phyloP scores from a whole-genome alignment of 2,329 filamentous ascomycete species.

The Aspergillus hiratsukae region DNA sequence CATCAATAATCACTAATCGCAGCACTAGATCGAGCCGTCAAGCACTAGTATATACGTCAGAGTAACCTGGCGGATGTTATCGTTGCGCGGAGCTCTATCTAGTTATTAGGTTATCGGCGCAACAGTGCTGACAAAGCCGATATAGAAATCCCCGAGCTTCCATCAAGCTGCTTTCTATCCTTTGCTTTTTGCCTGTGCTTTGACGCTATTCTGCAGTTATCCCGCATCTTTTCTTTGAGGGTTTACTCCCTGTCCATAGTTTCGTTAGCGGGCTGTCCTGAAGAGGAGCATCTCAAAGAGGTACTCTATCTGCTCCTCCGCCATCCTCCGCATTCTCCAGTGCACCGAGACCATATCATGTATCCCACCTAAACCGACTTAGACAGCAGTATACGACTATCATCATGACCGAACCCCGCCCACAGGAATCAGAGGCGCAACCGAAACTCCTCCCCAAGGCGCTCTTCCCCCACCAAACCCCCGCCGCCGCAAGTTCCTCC shows the following conservation, averaged over 20 bases:
- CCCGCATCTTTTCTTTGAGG: not conserved
- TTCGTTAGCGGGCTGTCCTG: not conserved
- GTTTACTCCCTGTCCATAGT: not conserved
- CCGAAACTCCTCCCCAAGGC: conserved; percentile 1
- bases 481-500: conserved; percentile 12
- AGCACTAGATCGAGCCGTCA: not conserved
- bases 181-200: not conserved
- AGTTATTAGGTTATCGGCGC: not conserved
- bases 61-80: not conserved
- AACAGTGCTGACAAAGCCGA: not conserved
- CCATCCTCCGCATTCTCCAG: not conserved
- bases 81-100: not conserved
- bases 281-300: not conserved
- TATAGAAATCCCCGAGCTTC: not conserved
- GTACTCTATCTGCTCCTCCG: not conserved
- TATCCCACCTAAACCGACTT: not conserved
- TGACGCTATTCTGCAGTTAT: not conserved
- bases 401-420: conserved; percentile 9
- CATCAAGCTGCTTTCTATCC: not conserved
- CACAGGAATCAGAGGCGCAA: conserved; percentile 21
- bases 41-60: not conserved
- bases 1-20: not conserved
- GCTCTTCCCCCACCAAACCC: conserved; percentile 15
- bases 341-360: not conserved
- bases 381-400: not conserved